Conservation (phyloP, 768 basidiomycete genomes). For the Favolaschia claudopus region DNA sequence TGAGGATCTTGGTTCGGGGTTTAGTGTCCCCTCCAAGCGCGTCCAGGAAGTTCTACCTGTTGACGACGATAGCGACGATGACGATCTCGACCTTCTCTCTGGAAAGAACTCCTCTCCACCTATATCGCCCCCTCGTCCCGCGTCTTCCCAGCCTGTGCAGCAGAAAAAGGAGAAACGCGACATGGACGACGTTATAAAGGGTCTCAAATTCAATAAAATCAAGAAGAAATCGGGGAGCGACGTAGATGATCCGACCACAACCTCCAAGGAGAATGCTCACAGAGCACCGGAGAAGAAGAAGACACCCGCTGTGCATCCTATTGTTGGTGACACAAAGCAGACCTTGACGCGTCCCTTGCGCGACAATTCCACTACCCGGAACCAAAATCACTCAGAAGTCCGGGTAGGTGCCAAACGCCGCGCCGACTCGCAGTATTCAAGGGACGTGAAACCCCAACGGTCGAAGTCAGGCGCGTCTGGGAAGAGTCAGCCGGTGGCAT, state of each 20-base stretch:
- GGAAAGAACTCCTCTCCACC: not conserved
- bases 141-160: no score
- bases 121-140: no score
- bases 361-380: slow-evolving; percentile 12
- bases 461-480: not conserved
- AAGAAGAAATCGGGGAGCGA: not conserved
- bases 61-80: slow-evolving; percentile 9
- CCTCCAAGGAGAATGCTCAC: slow-evolving; percentile 24
- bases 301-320: not conserved
- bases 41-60: not conserved
- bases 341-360: slow-evolving; percentile 20
- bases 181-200: slow-evolving; percentile 8
- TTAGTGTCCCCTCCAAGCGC: not conserved
- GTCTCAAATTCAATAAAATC: slow-evolving; percentile 11
- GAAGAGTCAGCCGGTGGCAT: not conserved
- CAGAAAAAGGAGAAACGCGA: not conserved
- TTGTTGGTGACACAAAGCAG: not conserved
- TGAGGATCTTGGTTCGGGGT: slow-evolving; percentile 1
- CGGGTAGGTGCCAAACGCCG: not conserved
- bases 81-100: slow-evolving; percentile 7
- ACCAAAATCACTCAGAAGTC: not conserved
- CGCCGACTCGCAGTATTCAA: not conserved
- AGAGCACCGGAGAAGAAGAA: not conserved
- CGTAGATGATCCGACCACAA: not conserved
- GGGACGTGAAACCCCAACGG: not conserved